phyloP scores from a whole-genome alignment of 495 filamentous ascomycete species.

The Hypoxylon lenormandii region DNA sequence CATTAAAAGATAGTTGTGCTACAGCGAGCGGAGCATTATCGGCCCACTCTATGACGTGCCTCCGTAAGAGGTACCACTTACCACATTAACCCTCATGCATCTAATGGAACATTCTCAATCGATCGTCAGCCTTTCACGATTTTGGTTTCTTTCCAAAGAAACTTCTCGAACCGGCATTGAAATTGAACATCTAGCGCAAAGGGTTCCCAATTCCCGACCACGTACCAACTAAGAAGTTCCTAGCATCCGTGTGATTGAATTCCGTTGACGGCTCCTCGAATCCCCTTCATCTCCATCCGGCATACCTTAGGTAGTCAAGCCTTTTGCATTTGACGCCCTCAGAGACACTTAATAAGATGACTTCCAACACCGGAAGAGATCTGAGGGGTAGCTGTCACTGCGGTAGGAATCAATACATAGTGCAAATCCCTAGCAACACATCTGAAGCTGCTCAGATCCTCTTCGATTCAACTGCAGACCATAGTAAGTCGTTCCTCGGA shows the following conservation, averaged over 20 bases:
- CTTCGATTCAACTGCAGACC: constrained; percentile 73
- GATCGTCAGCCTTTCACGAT: constrained; percentile 18
- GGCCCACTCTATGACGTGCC: constrained; percentile 42
- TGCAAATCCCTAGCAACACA: constrained; percentile 71
- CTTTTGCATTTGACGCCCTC: background rate
- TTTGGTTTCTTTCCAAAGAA: constrained; percentile 1
- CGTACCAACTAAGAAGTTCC: background rate
- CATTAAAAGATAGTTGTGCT: background rate
- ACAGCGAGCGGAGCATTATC: constrained; percentile 25
- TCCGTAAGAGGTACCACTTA: background rate
- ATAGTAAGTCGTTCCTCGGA: constrained; percentile 66
- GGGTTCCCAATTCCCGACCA: constrained; percentile 1
- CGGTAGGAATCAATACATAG: constrained; percentile 83
- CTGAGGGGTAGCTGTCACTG: constrained; percentile 84
- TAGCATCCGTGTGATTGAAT: background rate
- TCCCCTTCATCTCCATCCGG: background rate
- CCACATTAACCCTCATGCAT: constrained; percentile 3
- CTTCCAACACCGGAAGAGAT: constrained; percentile 16
- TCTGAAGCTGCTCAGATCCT: constrained; percentile 71
- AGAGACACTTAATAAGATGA: constrained; percentile 19
- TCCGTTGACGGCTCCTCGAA: background rate
- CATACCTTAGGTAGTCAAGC: background rate
- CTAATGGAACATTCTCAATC: background rate
- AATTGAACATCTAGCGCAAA: background rate
- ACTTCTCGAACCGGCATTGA: constrained; percentile 22